These are phyloP conservation scores for Vigna nakashimae DNA, from an alignment of 306 rosid species.

Conservation along the genomic window DNA sequence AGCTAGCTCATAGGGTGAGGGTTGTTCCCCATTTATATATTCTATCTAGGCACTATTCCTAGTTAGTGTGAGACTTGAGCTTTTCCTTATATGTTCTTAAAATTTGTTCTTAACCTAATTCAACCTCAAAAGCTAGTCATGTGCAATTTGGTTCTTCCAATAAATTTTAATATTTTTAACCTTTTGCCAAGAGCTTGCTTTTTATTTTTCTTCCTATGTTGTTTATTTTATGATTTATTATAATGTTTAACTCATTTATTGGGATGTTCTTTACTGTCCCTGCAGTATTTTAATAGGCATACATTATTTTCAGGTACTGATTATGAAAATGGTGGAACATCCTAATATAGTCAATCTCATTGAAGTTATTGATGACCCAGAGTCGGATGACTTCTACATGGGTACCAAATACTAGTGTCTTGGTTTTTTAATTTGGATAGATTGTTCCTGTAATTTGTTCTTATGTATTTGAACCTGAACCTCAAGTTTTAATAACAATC, in stretches of 20 bases:
- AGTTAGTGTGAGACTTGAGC: not conserved
- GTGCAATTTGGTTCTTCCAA: not conserved
- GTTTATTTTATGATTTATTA: not conserved
- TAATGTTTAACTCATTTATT: slow-evolving; percentile 13
- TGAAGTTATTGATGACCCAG: slow-evolving; percentile 97
- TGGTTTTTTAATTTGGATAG: slow-evolving; percentile 35
- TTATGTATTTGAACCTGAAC: slow-evolving; percentile 19
- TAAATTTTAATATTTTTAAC: not conserved
- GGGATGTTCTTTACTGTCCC: slow-evolving; percentile 10
- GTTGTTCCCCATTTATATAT: not conserved
- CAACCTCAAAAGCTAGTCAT: not conserved
- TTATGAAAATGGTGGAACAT: slow-evolving; percentile 96
- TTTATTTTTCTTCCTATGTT: slow-evolving; percentile 8
- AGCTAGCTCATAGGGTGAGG: not conserved
- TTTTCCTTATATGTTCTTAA: not conserved
- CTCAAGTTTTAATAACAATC: slow-evolving; percentile 27
- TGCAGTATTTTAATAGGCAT: slow-evolving; percentile 29
- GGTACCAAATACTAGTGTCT: slow-evolving; percentile 59
- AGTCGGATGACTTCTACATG: slow-evolving; percentile 89
- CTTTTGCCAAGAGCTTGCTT: not conserved
- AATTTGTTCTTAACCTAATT: not conserved
- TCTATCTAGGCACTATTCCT: not conserved
- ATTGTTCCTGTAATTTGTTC: slow-evolving; percentile 11
- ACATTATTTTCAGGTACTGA: slow-evolving; percentile 72
- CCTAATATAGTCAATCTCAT: slow-evolving; percentile 95